Evolutionary conservation across 2,329 filamentous ascomycete species (phyloP).

Genomic region (Colletotrichum sp.): DNA sequence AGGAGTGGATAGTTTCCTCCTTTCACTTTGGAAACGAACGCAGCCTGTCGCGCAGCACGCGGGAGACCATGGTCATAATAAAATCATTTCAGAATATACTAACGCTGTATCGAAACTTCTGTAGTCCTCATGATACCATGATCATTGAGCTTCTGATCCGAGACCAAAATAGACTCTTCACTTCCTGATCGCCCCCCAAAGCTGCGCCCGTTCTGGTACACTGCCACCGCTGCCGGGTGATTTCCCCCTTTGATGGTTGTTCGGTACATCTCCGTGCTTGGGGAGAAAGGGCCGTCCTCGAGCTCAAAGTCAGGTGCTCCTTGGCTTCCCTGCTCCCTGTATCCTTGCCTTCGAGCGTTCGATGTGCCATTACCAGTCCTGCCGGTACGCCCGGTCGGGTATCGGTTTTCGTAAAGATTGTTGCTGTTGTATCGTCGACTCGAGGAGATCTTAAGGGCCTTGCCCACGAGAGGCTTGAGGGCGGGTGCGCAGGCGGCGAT

Average conservation of each 20-base stretch:
- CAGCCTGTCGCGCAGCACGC: not conserved
- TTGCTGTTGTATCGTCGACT: constrained; percentile 3
- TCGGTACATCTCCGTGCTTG: not conserved
- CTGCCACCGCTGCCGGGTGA: not conserved
- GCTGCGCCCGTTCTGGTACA: not conserved
- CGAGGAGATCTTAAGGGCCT: constrained; percentile 30
- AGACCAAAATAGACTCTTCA: not conserved
- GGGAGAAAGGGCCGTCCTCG: not conserved
- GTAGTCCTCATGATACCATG: constrained; percentile 18
- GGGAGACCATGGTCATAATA: not conserved
- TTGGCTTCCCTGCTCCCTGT: constrained; percentile 7
- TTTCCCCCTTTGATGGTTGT: not conserved
- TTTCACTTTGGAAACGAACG: not conserved
- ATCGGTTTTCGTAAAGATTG: constrained; percentile 13
- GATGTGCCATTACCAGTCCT: not conserved
- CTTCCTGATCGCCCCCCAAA: constrained; percentile 8
- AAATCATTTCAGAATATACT: not conserved
- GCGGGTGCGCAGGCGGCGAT: constrained; percentile 44
- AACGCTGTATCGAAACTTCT: not conserved
- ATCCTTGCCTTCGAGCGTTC: not conserved
- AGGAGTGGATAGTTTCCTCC: not conserved
- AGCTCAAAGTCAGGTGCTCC: constrained; percentile 10
- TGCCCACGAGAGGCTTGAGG: constrained; percentile 39
- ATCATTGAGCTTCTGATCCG: not conserved
- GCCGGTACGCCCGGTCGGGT: constrained; percentile 1